Evolutionary conservation across 139 green algal genomes (phyloP).

Genomic region (Parachlorella kessleri): DNA sequence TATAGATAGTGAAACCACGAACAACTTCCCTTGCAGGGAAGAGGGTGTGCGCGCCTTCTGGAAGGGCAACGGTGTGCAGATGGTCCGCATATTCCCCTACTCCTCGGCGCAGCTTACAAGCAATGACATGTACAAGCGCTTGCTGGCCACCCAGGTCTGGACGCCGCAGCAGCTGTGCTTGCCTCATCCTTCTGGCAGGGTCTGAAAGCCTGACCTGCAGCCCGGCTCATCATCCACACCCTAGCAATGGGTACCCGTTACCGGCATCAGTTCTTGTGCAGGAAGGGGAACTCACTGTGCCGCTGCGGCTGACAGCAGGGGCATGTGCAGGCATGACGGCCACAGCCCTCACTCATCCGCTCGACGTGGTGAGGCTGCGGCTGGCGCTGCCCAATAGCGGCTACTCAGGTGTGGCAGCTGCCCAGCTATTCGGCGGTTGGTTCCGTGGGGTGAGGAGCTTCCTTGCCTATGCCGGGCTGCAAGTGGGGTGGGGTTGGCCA

Average conservation of each 20-base stretch:
- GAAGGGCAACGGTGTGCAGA: conserved; percentile 93
- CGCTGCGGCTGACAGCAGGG: conserved; percentile 70
- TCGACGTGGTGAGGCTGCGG: conserved; percentile 88
- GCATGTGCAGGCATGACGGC: conserved; percentile 95
- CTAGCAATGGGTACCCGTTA: too few species aligned
- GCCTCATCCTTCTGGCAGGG: too few species aligned
- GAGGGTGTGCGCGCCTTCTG: conserved; percentile 91
- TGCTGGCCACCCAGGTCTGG: conserved; percentile 45
- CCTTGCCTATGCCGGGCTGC: too few species aligned
- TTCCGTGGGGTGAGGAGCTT: too few species aligned
- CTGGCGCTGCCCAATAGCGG: conserved; percentile 84
- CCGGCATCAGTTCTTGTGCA: not conserved
- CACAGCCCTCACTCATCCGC: conserved; percentile 92
- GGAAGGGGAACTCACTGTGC: conserved; percentile 70
- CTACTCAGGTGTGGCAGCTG: conserved; percentile 65
- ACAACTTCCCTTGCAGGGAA: conserved; percentile 51
- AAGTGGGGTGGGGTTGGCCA: too few species aligned
- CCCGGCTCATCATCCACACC: too few species aligned
- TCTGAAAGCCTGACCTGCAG: too few species aligned
- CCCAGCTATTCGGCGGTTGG: too few species aligned
- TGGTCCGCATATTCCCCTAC: conserved; percentile 95
- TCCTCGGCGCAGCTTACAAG: conserved; percentile 66
- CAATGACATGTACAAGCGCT: conserved; percentile 53
- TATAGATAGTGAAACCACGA: not conserved
- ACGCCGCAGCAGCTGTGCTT: conserved; percentile 19